Evolutionary conservation across 2,329 filamentous ascomycete species (phyloP), one percentile per base, ranked within the genome.

Genomic region (Aspergillus puulaauensis): DNA sequence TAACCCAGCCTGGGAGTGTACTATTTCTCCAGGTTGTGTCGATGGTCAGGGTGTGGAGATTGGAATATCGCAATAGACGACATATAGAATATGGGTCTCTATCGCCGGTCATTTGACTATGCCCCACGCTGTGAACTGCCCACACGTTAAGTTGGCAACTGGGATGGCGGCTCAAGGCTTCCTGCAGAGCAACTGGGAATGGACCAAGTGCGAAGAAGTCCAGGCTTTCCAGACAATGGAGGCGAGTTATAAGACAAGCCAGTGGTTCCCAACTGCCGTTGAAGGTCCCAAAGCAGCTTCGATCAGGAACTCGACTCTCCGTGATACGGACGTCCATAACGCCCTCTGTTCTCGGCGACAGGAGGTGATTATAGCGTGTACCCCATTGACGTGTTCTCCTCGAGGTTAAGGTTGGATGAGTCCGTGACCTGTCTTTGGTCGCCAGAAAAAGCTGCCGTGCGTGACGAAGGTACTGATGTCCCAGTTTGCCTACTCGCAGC

Each of bases 81-180:
- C 27, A 31, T 31, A 31, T 33, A 7, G 23, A 50, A 7, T 15
- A 14, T 3, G 3, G 7, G 5, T 23, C 46, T 3, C 7, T 23
- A 2, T 17, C 4, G 8, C 4, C 11, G n/a, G n/a, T 9, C 15
- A 43, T 11, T 21, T 35, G 3, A 24, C 14, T 41, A 44, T 45
- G 8, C 15, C 11, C 24, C 17, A 53, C 4, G 6, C n/a, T 24
- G 27, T 61, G 59, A 15, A 19, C 15, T 1, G 7, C 40, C 54
- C 57, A 57, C 3, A 59, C 33, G 19, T 59, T 21, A 1, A 61
- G 3, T 6, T 12, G 19, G 24, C 59, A 61, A 0, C 9, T 14
- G 2, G 59, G 54, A 23, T 61, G 59, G 6, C 27, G 31, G 11
- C 23, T 33, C 2, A 61, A 24, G 12, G 54, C 43, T 1, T 57